Conservation (phyloP, 768 basidiomycete species). For the Tephrocybe sp. region DNA sequence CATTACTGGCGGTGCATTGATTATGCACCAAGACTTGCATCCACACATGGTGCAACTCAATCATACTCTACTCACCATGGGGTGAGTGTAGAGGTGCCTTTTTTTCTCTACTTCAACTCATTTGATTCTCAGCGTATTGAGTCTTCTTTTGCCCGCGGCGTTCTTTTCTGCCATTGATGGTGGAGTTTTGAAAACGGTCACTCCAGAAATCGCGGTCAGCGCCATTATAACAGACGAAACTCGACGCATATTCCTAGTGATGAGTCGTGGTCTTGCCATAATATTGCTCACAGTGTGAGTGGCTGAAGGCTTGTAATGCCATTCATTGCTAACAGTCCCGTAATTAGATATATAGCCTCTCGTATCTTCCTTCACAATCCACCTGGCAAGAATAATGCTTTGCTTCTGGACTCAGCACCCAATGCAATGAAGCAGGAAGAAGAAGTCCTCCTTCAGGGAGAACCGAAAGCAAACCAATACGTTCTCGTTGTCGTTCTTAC, state of each 20-base stretch:
- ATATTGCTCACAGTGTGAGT: slow-evolving; percentile 59
- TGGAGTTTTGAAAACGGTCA: slow-evolving; percentile 18
- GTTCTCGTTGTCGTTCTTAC: slow-evolving; percentile 53
- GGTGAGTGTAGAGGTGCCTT: slow-evolving; percentile 36
- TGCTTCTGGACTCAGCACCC: slow-evolving; percentile 40
- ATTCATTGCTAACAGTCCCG: background rate
- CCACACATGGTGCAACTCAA: slow-evolving; percentile 66
- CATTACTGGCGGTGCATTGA: slow-evolving; percentile 66
- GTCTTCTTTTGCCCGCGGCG: slow-evolving; percentile 61
- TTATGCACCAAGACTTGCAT: slow-evolving; percentile 66
- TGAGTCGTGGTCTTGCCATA: slow-evolving; percentile 66
- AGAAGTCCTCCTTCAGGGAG: slow-evolving; percentile 28
- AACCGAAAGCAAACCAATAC: slow-evolving; percentile 63
- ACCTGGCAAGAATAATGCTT: slow-evolving; percentile 53
- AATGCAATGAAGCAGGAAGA: slow-evolving; percentile 40
- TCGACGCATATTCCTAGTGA: slow-evolving; percentile 47
- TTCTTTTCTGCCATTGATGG: slow-evolving; percentile 60
- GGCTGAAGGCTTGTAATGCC: background rate
- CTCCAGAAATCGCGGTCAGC: slow-evolving; percentile 17
- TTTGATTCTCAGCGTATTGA: slow-evolving; percentile 47
- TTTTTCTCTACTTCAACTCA: background rate
- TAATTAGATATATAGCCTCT: slow-evolving; percentile 57
- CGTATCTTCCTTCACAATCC: slow-evolving; percentile 71
- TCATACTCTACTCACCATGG: slow-evolving; percentile 65
- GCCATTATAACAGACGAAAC: slow-evolving; percentile 40